phyloP scores from a whole-genome alignment of 2,329 filamentous ascomycete genomes.

The Coleophoma cylindrospora region DNA sequence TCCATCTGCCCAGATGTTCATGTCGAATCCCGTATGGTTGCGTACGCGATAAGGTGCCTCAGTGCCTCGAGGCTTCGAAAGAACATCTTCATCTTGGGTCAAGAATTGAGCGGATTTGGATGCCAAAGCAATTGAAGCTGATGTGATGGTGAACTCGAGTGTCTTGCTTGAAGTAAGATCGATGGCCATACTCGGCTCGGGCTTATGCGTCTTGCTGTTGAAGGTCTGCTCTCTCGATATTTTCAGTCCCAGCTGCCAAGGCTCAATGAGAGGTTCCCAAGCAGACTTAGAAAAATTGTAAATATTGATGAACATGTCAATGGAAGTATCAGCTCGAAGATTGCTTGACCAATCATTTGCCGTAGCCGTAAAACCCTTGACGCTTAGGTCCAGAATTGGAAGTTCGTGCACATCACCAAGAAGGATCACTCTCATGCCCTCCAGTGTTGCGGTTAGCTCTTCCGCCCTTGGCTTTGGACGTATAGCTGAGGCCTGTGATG shows the following conservation, averaged over 20 bases:
- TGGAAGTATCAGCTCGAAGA: slow-evolving; percentile 80
- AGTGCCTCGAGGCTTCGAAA: slow-evolving; percentile 85
- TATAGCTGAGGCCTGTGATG: slow-evolving; percentile 36
- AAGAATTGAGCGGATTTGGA: slow-evolving; percentile 93
- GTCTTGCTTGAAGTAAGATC: slow-evolving; percentile 85
- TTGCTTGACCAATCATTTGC: slow-evolving; percentile 89
- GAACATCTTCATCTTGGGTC: slow-evolving; percentile 79
- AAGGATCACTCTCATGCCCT: slow-evolving; percentile 85
- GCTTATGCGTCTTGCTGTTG: not conserved
- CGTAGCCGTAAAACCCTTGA: slow-evolving; percentile 82
- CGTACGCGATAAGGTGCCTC: slow-evolving; percentile 92
- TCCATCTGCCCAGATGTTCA: slow-evolving; percentile 74
- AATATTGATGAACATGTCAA: slow-evolving; percentile 92
- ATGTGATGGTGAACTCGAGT: slow-evolving; percentile 88
- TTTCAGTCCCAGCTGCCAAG: slow-evolving; percentile 92
- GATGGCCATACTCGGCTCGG: slow-evolving; percentile 63
- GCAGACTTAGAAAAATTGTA: slow-evolving; percentile 99
- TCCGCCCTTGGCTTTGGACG: slow-evolving; percentile 53
- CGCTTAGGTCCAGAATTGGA: slow-evolving; percentile 87
- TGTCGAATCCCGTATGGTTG: slow-evolving; percentile 92
- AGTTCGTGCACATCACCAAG: slow-evolving; percentile 96
- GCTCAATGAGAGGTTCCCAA: slow-evolving; percentile 95
- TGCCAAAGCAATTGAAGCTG: slow-evolving; percentile 85
- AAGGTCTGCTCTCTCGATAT: slow-evolving; percentile 63
- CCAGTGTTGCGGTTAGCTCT: slow-evolving; percentile 78